Base-by-base conservation (phyloP, 805 yeast genomes). In the Candida peoriensis region DNA sequence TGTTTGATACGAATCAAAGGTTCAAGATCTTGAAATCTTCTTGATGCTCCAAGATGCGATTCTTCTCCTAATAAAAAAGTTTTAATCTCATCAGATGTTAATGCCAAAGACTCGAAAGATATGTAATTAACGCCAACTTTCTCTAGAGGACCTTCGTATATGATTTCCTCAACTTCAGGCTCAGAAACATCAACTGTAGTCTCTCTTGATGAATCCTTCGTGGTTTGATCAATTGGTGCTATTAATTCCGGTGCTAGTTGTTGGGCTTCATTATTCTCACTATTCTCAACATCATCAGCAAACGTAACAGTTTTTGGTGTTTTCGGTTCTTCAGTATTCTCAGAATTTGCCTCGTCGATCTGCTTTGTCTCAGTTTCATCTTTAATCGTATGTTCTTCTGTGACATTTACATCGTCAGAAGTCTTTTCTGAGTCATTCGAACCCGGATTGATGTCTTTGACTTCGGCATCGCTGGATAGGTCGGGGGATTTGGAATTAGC, bases 101-200 rank as follows among this genome's bases (percentile, higher is more conserved):
- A 38, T 3, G 60, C 59, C 5, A 25, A n/a, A 17, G 55, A 59
- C 39, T 76, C 66, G 29, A 83, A 61, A 2, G 74, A 65, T 0
- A 86, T 55, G 26, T 63, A 63, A 45, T 79, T 76, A 23, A 73
- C 65, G 1, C 76, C 66, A 2, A 81, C 76, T 34, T 66, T 66
- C 48, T 78, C 87, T 3, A 64, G 57, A 2, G 95, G 95, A 0
- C 95, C 95, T 54, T 78, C 80, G 46, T 67, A 76, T 0, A 64
- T 41, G 2, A 42, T 37, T 16, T 52, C 57, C 21, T 38, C 37
- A 15, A 37, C 46, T 13, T 42, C 46, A n/a, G n/a, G n/a, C n/a
- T n/a, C n/a, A n/a, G n/a, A n/a, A n/a, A n/a, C n/a, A n/a, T n/a
- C n/a, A 19, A 30, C 38, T 11, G 35, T 23, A 10, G 39, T 20